phyloP scores from a whole-genome alignment of 495 filamentous ascomycete genomes.

The Platismatia glauca region DNA sequence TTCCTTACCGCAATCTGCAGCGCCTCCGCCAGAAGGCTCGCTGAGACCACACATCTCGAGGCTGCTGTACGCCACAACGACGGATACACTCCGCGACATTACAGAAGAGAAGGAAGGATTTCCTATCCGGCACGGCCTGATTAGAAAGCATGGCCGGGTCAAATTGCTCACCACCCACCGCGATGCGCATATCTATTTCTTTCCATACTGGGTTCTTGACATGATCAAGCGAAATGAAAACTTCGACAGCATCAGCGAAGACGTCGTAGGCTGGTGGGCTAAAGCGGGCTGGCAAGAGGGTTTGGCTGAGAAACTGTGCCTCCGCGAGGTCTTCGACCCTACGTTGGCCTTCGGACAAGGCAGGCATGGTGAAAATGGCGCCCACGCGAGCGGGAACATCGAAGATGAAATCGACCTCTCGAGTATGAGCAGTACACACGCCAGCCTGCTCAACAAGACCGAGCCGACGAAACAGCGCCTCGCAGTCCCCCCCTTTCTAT shows the following conservation, averaged over 20 bases:
- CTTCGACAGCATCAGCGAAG: conserved; percentile 81
- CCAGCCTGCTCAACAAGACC: conserved; percentile 21
- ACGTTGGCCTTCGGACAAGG: conserved; percentile 19
- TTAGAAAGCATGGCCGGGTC: conserved; percentile 61
- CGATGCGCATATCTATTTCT: conserved; percentile 87
- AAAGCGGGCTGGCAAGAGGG: conserved; percentile 86
- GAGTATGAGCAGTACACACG: conserved; percentile 49
- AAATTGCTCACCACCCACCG: conserved; percentile 70
- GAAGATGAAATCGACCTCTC: conserved; percentile 57
- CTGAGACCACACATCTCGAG: conserved; percentile 55
- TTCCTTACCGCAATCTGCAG: conserved; percentile 46
- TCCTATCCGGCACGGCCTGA: conserved; percentile 59
- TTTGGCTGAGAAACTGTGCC: conserved; percentile 63
- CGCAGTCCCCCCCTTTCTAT: conserved; percentile 59
- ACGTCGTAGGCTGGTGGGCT: conserved; percentile 89
- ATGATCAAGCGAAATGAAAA: conserved; percentile 66
- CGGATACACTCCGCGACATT: conserved; percentile 75
- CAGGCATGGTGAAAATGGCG: conserved; percentile 31
- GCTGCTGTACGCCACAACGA: conserved; percentile 67
- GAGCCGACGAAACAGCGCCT: conserved; percentile 21
- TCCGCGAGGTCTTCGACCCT: conserved; percentile 54
- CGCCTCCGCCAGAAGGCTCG: conserved; percentile 49
- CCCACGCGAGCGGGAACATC: conserved; percentile 32
- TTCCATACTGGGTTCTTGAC: conserved; percentile 86
- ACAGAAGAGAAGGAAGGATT: conserved; percentile 55